phyloP scores from a whole-genome alignment of 73 alveolate species.

The Breviolum minutum region DNA sequence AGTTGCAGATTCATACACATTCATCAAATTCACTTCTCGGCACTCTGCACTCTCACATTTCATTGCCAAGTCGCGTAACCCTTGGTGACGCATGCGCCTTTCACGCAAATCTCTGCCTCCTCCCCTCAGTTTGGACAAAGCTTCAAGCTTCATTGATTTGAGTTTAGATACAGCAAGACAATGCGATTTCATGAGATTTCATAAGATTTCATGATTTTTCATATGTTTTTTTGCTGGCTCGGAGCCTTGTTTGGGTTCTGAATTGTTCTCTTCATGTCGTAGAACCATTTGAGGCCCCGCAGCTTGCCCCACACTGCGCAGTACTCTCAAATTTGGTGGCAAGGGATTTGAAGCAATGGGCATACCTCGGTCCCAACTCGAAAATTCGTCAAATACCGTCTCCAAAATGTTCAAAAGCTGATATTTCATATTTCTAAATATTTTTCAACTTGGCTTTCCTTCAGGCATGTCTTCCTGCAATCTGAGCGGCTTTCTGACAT shows the following conservation, averaged over 20 bases:
- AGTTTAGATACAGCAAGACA: too few relatives aligned
- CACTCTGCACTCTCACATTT: not conserved
- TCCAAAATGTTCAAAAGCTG: not conserved
- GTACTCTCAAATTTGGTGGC: conserved; percentile 49
- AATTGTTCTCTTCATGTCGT: conserved; percentile 32
- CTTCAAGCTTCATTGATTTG: not conserved
- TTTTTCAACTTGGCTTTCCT: too few relatives aligned
- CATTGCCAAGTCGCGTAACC: conserved; percentile 13
- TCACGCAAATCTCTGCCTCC: conserved; percentile 49
- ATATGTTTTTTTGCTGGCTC: not conserved
- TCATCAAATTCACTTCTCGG: not conserved
- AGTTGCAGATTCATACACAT: not conserved
- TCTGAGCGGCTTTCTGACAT: conserved; percentile 59
- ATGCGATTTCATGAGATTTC: not conserved
- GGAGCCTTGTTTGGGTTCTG: conserved; percentile 23
- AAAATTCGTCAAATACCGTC: not conserved
- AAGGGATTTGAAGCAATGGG: conserved; percentile 68
- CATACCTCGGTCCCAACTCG: not conserved
- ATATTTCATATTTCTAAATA: too few relatives aligned
- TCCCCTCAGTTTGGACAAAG: not conserved
- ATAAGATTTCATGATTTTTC: not conserved
- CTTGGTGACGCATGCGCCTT: conserved; percentile 61
- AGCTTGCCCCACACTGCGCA: conserved; percentile 58
- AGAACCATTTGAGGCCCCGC: conserved; percentile 48
- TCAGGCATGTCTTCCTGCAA: not conserved